These are phyloP conservation scores for Hydnum rufescens DNA, from an alignment of 768 basidiomycete genomes.

Conservation along the genomic window DNA sequence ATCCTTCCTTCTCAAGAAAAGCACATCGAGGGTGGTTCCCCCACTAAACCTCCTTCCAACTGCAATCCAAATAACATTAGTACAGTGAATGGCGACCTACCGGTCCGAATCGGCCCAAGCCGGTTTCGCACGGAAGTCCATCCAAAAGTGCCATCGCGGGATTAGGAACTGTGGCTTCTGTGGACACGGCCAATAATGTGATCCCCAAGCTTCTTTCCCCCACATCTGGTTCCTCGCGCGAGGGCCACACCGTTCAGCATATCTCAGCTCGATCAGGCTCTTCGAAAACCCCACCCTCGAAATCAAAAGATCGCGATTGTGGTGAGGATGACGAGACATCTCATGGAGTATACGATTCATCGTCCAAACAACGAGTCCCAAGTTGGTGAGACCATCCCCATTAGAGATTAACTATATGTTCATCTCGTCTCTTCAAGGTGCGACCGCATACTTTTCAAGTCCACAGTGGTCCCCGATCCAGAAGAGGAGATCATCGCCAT, in stretches of 20 bases:
- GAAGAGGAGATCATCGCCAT: constrained; percentile 24
- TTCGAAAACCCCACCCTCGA: too few relatives aligned
- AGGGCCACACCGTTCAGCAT: too few relatives aligned
- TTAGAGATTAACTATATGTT: background rate
- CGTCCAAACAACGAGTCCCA: constrained; percentile 62
- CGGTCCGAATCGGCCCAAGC: too few relatives aligned
- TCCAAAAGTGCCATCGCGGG: too few relatives aligned
- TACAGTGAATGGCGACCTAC: too few relatives aligned
- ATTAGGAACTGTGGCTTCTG: too few relatives aligned
- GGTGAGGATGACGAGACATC: constrained; percentile 15
- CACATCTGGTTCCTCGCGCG: too few relatives aligned
- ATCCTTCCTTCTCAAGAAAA: background rate
- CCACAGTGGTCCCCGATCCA: constrained; percentile 30
- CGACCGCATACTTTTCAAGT: constrained; percentile 69
- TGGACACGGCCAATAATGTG: too few relatives aligned
- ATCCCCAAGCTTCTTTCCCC: too few relatives aligned
- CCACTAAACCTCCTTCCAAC: too few relatives aligned
- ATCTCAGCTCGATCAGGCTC: too few relatives aligned
- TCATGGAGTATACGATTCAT: constrained; percentile 56
- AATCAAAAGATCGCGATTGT: constrained; percentile 5
- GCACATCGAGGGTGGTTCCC: background rate
- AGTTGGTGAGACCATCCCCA: constrained; percentile 35
- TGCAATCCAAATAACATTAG: too few relatives aligned
- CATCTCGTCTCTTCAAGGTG: constrained; percentile 31
- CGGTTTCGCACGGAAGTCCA: background rate